Evolutionary conservation across 306 rosid species (phyloP).

Genomic region (Pachyrhizus erosus): DNA sequence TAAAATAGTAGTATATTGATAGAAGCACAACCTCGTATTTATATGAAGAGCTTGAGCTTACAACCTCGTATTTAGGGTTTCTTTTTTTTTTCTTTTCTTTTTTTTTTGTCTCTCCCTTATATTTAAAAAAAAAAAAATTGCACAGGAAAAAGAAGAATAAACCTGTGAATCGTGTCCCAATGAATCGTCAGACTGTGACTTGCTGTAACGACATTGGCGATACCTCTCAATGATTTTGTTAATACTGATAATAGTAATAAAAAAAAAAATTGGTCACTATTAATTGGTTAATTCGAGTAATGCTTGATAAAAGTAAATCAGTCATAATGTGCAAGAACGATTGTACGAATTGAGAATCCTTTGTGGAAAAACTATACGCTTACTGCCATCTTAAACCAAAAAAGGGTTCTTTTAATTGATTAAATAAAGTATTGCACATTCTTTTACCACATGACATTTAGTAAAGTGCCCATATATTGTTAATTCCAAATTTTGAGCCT

Average conservation of each 20-base stretch:
- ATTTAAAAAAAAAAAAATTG: not conserved
- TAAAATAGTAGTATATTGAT: not conserved
- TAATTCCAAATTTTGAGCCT: too few relatives aligned
- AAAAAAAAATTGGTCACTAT: not conserved
- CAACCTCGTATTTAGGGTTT: not conserved
- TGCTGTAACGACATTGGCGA: constrained; percentile 59
- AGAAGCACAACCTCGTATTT: not conserved
- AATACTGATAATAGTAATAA: constrained; percentile 49
- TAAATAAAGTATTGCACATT: too few relatives aligned
- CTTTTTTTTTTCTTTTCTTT: too few relatives aligned
- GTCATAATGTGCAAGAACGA: not conserved
- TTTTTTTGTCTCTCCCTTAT: not conserved
- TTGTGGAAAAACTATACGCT: not conserved
- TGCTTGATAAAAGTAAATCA: not conserved
- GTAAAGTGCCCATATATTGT: too few relatives aligned
- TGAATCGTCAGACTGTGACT: constrained; percentile 37
- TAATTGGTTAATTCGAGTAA: not conserved
- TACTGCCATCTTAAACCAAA: not conserved
- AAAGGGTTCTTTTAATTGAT: too few relatives aligned
- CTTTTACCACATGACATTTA: too few relatives aligned
- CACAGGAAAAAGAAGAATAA: not conserved
- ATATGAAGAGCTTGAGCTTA: not conserved
- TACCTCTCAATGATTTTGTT: constrained; percentile 67
- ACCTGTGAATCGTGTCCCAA: constrained; percentile 73
- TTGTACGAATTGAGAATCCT: not conserved